phyloP scores from a whole-genome alignment of 495 filamentous ascomycete species.

The Aspergillus steynii region DNA sequence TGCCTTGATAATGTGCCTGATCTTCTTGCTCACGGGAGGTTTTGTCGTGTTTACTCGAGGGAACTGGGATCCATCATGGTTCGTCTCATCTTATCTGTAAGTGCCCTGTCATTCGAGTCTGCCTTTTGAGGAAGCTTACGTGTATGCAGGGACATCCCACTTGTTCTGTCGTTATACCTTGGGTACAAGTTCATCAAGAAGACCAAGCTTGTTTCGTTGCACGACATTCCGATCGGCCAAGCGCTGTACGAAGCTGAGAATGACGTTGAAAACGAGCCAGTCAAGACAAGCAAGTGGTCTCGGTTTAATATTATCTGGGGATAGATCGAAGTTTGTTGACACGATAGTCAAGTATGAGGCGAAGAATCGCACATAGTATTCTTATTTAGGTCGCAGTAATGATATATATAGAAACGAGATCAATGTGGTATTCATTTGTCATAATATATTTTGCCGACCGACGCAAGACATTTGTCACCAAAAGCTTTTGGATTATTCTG shows the following conservation, averaged over 20 bases:
- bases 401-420: no score
- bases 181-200: conserved; percentile 42
- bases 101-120: conserved; percentile 3
- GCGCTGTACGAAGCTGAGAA: conserved; percentile 33
- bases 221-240: conserved; percentile 33
- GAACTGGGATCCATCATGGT: conserved; percentile 34
- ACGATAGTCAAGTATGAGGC: no score
- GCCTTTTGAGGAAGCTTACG: neutral
- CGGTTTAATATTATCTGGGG: conserved; percentile 37
- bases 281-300: conserved; percentile 21
- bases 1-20: conserved; percentile 48
- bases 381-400: no score
- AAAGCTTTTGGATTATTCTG: no score
- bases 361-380: no score
- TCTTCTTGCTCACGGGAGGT: conserved; percentile 60
- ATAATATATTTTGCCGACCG: no score
- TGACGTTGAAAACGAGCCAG: conserved; percentile 34
- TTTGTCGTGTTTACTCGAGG: conserved; percentile 58
- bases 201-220: conserved; percentile 34
- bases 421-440: no score
- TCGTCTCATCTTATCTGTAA: conserved; percentile 42
- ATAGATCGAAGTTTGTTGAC: conserved; percentile 5
- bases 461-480: no score
- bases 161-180: conserved; percentile 43
- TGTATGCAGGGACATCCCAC: conserved; percentile 36